Conservation (phyloP, 768 basidiomycete species). For the Auriculariales sp. region DNA sequence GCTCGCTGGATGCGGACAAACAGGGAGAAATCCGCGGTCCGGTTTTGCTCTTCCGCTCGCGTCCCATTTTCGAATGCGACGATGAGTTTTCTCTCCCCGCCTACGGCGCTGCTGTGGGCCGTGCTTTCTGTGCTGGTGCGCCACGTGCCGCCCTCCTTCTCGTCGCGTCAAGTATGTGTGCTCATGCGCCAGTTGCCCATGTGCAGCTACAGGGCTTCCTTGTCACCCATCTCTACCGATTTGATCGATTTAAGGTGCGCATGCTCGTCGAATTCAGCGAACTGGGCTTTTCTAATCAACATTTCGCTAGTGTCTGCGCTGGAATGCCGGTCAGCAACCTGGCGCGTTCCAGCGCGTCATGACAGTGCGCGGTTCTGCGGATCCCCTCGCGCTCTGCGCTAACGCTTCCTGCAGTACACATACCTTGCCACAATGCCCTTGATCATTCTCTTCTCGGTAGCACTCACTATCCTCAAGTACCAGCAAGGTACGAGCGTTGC, state of each 20-base stretch:
- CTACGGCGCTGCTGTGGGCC: conserved; percentile 66
- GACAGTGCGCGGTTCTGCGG: conserved; percentile 39
- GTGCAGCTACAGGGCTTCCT: conserved; percentile 52
- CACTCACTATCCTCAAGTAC: conserved; percentile 53
- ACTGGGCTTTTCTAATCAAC: neutral
- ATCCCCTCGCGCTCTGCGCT: neutral
- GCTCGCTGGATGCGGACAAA: too few relatives aligned
- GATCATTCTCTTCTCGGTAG: conserved; percentile 46
- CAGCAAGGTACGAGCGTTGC: conserved; percentile 39
- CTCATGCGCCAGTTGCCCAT: conserved; percentile 1
- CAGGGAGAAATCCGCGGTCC: too few relatives aligned
- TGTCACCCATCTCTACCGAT: conserved; percentile 63
- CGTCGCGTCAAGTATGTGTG: conserved; percentile 5
- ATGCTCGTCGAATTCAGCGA: neutral
- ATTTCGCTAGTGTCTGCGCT: conserved; percentile 41
- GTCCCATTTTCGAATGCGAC: conserved; percentile 1
- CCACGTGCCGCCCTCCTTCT: conserved; percentile 5
- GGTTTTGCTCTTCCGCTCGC: too few relatives aligned
- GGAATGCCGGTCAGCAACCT: conserved; percentile 62
- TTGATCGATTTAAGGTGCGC: conserved; percentile 41
- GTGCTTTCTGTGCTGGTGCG: conserved; percentile 51
- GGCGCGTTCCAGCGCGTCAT: conserved; percentile 81
- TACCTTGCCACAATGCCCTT: conserved; percentile 58
- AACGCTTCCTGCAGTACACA: conserved; percentile 38
- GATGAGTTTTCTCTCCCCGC: conserved; percentile 63